Evolutionary conservation across 31 red algal species (phyloP), one percentile per base, ranked within the genome.

Genomic region (Pterothamnion heteromorphum): DNA sequence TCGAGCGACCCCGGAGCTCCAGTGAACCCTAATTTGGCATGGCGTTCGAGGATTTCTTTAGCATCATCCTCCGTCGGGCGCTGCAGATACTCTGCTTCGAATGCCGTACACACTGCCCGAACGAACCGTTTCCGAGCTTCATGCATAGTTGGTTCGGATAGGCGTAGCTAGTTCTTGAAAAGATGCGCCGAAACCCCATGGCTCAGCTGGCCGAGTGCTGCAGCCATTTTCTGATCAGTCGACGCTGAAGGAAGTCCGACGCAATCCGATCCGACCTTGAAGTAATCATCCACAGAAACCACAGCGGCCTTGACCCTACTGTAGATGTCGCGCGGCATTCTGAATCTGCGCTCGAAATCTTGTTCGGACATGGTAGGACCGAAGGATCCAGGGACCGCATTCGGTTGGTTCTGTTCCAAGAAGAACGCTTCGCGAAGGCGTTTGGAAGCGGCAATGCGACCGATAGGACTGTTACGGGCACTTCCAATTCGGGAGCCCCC

Each of bases 191-290:
- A 27, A 89, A 74, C 71, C n/a, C 87, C 23, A 3, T 0, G 43
- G 71, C 87, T 74, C 2, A 64, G 87, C 34, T 89, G 36, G 23
- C 3, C 21, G n/a, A 89, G 34, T 22, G 5, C 87, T 27, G 23
- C 87, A 3, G 43, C 87, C 22, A 92, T 57, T 20, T 92, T 84
- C 76, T 92, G 90, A 84, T 92, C 1, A 9, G 90, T 92, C 35
- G 90, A 84, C 35, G 90, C 90, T 18, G 90, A 92, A 31, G 32
- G 28, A 9, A 35, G 36, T 84, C 90, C 74, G 74, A 84, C 74
- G 30, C 76, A 81, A 44, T 92, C 90, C 76, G 34, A 33, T 35
- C 76, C 90, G 0, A 84, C 78, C 28, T 33, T 37, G 35, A 91
- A 92, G 38, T 84, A 84, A 33, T 57, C 35, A 24, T 44, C 41